Percentiles rank a stretch among this genome's conserved stretches.
Evolutionary conservation across 164 flowering plant genomes (phyloP).

Genomic region (Liquidambar formosana): DNA sequence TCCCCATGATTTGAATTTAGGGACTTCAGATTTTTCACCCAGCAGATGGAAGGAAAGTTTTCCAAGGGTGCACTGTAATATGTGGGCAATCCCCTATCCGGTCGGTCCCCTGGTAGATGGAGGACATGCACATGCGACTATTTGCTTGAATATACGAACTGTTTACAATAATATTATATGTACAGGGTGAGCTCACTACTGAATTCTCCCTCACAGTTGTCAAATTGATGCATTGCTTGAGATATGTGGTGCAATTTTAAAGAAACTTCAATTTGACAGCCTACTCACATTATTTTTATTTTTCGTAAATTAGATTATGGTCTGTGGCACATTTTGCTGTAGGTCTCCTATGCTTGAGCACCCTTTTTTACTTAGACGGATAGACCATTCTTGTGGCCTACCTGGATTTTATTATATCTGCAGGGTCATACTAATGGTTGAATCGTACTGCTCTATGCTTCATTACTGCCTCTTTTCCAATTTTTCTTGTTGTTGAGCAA

Average conservation of each 20-base stretch:
- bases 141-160: neutral
- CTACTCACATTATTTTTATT: too few relatives aligned
- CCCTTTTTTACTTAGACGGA: neutral
- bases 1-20: neutral
- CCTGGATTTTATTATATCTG: neutral
- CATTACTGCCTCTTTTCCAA: neutral
- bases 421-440: neutral
- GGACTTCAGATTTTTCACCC: neutral
- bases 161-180: too few relatives aligned
- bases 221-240: neutral
- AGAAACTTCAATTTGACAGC: neutral
- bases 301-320: too few relatives aligned
- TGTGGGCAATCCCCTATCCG: neutral
- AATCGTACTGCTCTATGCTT: neutral
- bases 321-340: neutral
- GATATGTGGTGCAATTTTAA: neutral
- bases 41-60: neutral
- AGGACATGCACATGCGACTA: too few relatives aligned
- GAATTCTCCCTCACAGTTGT: neutral
- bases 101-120: too few relatives aligned
- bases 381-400: neutral
- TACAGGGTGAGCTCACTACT: neutral
- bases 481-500: neutral
- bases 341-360: neutral
- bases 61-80: neutral